Evolutionary conservation across 2,329 filamentous ascomycete species (phyloP).

Genomic region (Leptographium procerum): DNA sequence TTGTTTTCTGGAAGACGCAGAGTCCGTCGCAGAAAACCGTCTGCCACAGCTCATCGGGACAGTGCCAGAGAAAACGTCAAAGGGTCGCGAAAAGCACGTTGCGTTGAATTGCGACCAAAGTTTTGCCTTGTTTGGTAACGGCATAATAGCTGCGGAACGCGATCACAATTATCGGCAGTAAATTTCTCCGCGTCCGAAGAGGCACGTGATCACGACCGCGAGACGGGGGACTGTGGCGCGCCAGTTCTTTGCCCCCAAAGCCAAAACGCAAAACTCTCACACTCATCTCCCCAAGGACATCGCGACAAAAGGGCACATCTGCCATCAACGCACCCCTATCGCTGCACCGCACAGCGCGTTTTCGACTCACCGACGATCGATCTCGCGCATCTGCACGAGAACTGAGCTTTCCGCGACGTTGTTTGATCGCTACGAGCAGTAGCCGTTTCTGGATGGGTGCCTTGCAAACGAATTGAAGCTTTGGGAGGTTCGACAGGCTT

Average conservation of each 20-base stretch:
- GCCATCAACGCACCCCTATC: neutral
- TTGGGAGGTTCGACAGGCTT: constrained; percentile 36
- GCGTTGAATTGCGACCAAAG: neutral
- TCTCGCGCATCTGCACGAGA: neutral
- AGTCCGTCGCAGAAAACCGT: neutral
- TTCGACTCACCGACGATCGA: neutral
- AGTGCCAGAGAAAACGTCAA: neutral
- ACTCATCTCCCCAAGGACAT: neutral
- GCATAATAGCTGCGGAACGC: neutral
- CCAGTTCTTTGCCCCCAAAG: neutral
- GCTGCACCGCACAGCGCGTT: neutral
- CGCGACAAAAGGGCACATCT: neutral
- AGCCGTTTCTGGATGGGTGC: constrained; percentile 8
- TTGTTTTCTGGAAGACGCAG: neutral
- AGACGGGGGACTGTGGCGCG: neutral
- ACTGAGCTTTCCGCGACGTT: neutral
- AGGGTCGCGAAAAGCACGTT: neutral
- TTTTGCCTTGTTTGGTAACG: neutral
- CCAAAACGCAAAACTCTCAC: constrained; percentile 1
- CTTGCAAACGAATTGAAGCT: constrained; percentile 6
- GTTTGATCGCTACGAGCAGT: neutral
- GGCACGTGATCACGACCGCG: neutral
- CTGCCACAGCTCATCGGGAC: neutral
- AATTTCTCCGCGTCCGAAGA: neutral
- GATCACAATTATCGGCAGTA: neutral